Conservation (phyloP, 1,139 yeast genomes). For the Magnusiomyces tetraspermus region DNA sequence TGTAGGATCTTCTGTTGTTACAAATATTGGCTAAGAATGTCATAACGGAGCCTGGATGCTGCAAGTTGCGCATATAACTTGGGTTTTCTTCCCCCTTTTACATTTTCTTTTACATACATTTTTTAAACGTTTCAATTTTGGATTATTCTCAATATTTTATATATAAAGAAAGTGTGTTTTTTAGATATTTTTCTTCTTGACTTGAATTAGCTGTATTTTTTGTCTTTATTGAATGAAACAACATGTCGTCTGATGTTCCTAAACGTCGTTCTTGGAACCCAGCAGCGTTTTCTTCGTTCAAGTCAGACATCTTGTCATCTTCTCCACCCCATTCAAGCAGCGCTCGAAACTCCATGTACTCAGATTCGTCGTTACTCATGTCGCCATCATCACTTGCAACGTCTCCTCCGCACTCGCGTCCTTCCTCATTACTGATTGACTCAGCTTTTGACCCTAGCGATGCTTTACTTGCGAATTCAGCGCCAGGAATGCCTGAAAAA, state of each 20-base stretch:
- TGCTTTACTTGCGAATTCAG: neutral
- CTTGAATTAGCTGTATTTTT: neutral
- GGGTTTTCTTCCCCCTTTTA: neutral
- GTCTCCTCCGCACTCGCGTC: neutral
- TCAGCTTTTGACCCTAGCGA: neutral
- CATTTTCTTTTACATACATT: neutral
- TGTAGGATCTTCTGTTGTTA: too few species aligned
- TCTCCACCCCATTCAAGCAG: neutral
- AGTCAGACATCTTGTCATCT: neutral
- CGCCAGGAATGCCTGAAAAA: too few species aligned
- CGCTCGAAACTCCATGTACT: neutral
- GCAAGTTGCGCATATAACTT: neutral
- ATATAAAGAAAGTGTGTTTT: too few species aligned
- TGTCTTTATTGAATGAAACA: neutral
- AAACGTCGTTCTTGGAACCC: constrained; percentile 2
- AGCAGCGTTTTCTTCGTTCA: neutral
- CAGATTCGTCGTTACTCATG: neutral
- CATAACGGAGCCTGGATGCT: neutral
- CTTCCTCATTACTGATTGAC: neutral
- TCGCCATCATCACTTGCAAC: neutral
- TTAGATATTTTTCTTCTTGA: neutral
- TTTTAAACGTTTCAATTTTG: neutral
- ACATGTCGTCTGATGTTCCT: neutral
- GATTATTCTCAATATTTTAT: neutral
- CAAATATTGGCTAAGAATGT: too few species aligned